phyloP scores from a whole-genome alignment of 176 grass and related monocot genomes.

The Eremochloa ophiuroides region DNA sequence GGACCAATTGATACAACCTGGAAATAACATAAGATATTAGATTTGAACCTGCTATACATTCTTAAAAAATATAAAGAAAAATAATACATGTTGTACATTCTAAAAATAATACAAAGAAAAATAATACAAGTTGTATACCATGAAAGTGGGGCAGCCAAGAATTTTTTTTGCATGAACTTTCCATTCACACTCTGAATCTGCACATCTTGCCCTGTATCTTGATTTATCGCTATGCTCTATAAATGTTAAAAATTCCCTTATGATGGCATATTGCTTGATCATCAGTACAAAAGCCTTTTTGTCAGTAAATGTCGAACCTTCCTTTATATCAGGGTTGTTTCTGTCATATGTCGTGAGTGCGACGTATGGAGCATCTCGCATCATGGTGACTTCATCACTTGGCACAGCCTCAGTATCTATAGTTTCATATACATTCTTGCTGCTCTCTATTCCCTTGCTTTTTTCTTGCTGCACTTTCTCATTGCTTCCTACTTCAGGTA shows the following conservation, averaged over 20 bases:
- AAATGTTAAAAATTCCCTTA: not conserved
- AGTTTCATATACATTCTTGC: not conserved
- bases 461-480: too few relatives aligned
- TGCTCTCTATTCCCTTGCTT: too few relatives aligned
- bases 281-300: not conserved
- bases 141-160: too few relatives aligned
- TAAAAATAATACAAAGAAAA: too few relatives aligned
- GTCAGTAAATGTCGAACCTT: constrained; percentile 2
- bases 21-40: not conserved
- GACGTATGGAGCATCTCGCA: not conserved
- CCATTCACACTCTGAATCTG: not conserved
- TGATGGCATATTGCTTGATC: constrained; percentile 2
- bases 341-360: not conserved
- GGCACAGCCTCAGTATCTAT: not conserved
- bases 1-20: not conserved
- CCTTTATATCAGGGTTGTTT: not conserved
- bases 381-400: not conserved
- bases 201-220: not conserved
- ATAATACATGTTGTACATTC: too few relatives aligned
- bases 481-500: too few relatives aligned
- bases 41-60: too few relatives aligned
- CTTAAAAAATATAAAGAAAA: too few relatives aligned
- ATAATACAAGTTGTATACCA: too few relatives aligned
- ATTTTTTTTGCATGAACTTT: too few relatives aligned
- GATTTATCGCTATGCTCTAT: not conserved